Evolutionary conservation across 2,329 filamentous ascomycete species (phyloP).

Genomic region (Beauveria asiatica): DNA sequence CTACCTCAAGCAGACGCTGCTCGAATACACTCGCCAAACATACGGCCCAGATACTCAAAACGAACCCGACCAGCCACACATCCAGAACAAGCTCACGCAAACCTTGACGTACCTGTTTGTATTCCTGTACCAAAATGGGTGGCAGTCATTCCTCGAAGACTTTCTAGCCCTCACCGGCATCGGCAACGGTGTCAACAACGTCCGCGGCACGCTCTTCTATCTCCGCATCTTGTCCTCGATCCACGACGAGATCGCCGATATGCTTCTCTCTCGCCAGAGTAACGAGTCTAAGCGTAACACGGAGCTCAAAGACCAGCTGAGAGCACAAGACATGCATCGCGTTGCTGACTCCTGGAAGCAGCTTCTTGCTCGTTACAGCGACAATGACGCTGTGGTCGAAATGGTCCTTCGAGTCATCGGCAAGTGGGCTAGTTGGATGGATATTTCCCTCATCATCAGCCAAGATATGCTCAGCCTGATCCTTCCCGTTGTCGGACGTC

Average conservation of each 20-base stretch:
- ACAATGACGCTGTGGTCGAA: conserved; percentile 67
- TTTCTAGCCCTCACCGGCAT: conserved; percentile 67
- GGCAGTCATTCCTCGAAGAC: conserved; percentile 87
- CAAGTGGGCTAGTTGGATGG: conserved; percentile 98
- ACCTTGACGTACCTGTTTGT: conserved; percentile 92
- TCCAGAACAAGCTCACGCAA: conserved; percentile 97
- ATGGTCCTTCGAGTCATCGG: conserved; percentile 86
- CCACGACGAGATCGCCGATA: conserved; percentile 95
- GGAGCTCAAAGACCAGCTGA: conserved; percentile 82
- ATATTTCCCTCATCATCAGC: conserved; percentile 89
- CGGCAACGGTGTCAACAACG: conserved; percentile 59
- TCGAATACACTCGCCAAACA: conserved; percentile 69
- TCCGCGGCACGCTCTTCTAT: conserved; percentile 73
- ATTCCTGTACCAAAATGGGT: conserved; percentile 73
- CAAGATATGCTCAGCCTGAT: conserved; percentile 77
- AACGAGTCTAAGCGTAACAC: conserved; percentile 79
- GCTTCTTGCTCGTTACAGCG: conserved; percentile 69
- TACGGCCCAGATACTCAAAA: conserved; percentile 56
- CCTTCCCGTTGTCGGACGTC: conserved; percentile 77
- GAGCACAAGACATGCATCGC: conserved; percentile 78
- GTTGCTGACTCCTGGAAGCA: conserved; percentile 88
- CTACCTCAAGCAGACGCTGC: conserved; percentile 70
- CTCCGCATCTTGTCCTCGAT: conserved; percentile 81
- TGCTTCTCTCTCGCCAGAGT: conserved; percentile 69
- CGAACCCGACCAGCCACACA: conserved; percentile 59